Conservation (phyloP, 257 asterid species). For the Jasminum sambac region DNA sequence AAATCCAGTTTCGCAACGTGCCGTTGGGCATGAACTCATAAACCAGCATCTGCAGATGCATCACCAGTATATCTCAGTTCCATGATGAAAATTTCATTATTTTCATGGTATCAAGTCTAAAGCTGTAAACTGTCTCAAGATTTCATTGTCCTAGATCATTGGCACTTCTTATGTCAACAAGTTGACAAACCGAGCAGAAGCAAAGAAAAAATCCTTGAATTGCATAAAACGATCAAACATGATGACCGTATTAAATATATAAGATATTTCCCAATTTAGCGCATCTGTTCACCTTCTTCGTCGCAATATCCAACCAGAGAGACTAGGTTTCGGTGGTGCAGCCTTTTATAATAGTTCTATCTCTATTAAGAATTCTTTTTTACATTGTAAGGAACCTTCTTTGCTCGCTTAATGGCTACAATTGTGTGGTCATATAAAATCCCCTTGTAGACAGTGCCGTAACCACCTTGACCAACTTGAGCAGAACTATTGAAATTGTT, state of each 20-base stretch:
- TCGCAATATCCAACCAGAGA: conserved; percentile 69
- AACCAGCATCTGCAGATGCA: conserved; percentile 59
- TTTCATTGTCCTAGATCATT: too few relatives aligned
- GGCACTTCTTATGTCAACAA: not conserved
- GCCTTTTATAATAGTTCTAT: conserved; percentile 58
- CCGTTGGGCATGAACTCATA: conserved; percentile 90
- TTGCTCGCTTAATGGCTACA: conserved; percentile 66
- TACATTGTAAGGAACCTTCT: conserved; percentile 57
- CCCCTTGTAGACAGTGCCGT: conserved; percentile 63
- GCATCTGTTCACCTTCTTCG: conserved; percentile 78
- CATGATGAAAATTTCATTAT: not conserved
- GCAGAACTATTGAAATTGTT: conserved; percentile 32
- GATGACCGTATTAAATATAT: not conserved
- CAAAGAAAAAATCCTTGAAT: not conserved
- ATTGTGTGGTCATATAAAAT: conserved; percentile 34
- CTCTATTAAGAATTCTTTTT: conserved; percentile 59
- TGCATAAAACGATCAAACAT: not conserved
- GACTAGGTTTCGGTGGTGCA: conserved; percentile 65
- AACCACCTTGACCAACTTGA: conserved; percentile 68
- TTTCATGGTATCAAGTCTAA: too few relatives aligned
- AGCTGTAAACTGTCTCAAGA: too few relatives aligned
- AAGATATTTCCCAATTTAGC: conserved; percentile 2
- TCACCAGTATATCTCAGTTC: conserved; percentile 18
- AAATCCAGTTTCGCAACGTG: conserved; percentile 69
- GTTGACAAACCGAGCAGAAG: not conserved